Evolutionary conservation across 1,284 basidiomycete species (phyloP), one percentile per base, ranked within the genome.

Genomic region (Ceratobasidium sp.): DNA sequence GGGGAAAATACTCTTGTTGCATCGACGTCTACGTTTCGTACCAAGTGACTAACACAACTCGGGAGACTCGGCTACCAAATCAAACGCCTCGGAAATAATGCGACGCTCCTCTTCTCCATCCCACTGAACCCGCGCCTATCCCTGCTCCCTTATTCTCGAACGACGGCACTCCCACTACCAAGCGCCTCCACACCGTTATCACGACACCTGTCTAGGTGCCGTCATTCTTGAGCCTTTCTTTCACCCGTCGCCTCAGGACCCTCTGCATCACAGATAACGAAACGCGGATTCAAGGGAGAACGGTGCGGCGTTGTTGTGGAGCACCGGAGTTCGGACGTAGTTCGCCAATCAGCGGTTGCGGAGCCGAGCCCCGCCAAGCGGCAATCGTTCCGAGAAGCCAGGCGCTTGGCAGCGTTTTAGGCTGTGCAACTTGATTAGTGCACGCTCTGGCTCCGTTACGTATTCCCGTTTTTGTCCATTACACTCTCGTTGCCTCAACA

Each of bases 151-250:
- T 77, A 37, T 53, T 77, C 23, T 63, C 77, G 20, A 42, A 71
- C 39, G 75, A 71, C 56, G 49, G 65, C 26, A 61, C 76, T 26
- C 65, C 73, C 26, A 42, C 77, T 8, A n/a, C 83, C 45, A 86
- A 86, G 78, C 83, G 85, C 0, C 81, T 85, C 28, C 84, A 85
- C 71, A 83, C 84, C 33, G 80, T 81, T 49, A 84, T 84, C 80
- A 77, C 51, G 67, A 78, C 15, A 71, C 78, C 3, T 61, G 75
- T 3, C 51, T 68, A 26, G 23, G 63, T 20, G 75, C 15, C 76
- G 77, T 3, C 51, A 71, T 20, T 28, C 69, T 20, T 20, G 75
- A 23, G 45, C 56, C 23, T 68, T 75, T 26, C 56, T 47, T 13
- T 67, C 77, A 8, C 67, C 53, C 23, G 45, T 76, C 45, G 66